Conservation (phyloP, 768 basidiomycete species). For the Podaxis sp. region DNA sequence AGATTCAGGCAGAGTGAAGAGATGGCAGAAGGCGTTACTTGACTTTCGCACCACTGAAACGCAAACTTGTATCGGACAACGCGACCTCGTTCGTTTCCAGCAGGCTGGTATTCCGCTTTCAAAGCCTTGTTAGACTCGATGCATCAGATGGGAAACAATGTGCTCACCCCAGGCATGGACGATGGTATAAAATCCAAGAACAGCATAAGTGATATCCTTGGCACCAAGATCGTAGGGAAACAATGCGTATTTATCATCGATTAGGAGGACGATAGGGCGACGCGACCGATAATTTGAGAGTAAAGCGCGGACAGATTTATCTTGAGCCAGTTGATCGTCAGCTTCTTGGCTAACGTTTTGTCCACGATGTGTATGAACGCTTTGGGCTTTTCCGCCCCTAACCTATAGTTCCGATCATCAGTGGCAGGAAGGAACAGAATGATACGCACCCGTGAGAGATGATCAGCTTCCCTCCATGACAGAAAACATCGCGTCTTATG, state of each 20-base stretch:
- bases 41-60: slow-evolving; percentile 80
- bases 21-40: slow-evolving; percentile 35
- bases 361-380: slow-evolving; percentile 44
- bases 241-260: slow-evolving; percentile 69
- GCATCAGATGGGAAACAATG: slow-evolving; percentile 6
- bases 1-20: not conserved
- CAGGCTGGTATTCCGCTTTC: slow-evolving; percentile 63
- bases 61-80: slow-evolving; percentile 82
- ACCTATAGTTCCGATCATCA: not conserved
- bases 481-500: slow-evolving; percentile 67
- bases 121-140: not conserved
- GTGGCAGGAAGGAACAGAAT: not conserved
- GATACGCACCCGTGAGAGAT: slow-evolving; percentile 77
- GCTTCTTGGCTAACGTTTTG: slow-evolving; percentile 41
- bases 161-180: slow-evolving; percentile 66
- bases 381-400: slow-evolving; percentile 73
- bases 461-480: slow-evolving; percentile 64
- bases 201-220: slow-evolving; percentile 45
- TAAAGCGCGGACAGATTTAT: slow-evolving; percentile 71
- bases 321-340: slow-evolving; percentile 65
- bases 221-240: slow-evolving; percentile 71
- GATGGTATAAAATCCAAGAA: slow-evolving; percentile 74
- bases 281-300: slow-evolving; percentile 52
- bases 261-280: slow-evolving; percentile 67
- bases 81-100: slow-evolving; percentile 44